Percentiles rank a stretch among this genome's conserved stretches.
Conservation (phyloP, 148 eudicot genomes). For the Euryodendron excelsum region DNA sequence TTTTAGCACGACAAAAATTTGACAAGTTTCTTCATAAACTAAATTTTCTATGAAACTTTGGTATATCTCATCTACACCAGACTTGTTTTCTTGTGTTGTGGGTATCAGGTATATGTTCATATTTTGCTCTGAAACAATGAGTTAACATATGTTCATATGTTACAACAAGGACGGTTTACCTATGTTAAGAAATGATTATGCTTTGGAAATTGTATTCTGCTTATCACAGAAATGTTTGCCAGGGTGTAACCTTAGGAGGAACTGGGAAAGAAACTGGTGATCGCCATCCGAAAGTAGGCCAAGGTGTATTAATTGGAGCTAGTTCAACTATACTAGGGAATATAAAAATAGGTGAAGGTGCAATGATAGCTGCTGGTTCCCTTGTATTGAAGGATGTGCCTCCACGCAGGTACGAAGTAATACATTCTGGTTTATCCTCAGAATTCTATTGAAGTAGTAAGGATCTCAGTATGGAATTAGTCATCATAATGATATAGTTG, state of each 20-base stretch:
- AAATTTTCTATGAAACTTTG: neutral
- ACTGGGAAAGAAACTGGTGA: constrained; percentile 58
- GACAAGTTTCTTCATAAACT: neutral
- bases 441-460: neutral
- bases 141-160: too few relatives aligned
- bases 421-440: neutral
- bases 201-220: neutral
- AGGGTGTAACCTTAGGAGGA: constrained; percentile 72
- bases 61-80: neutral
- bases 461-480: neutral
- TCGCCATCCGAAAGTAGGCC: constrained; percentile 64
- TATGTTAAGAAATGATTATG: neutral
- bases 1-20: neutral
- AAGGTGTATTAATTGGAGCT: constrained; percentile 67
- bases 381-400: constrained; percentile 58
- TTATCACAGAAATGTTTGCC: constrained; percentile 1
- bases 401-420: constrained; percentile 44
- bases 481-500: neutral
- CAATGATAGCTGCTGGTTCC: constrained; percentile 68
- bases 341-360: constrained; percentile 59
- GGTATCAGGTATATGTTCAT: neutral
- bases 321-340: constrained; percentile 58
- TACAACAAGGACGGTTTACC: too few relatives aligned
- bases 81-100: neutral
- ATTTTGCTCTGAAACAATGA: neutral